Conservation (phyloP, 257 asterid species). For the Salvia rosmarinus region DNA sequence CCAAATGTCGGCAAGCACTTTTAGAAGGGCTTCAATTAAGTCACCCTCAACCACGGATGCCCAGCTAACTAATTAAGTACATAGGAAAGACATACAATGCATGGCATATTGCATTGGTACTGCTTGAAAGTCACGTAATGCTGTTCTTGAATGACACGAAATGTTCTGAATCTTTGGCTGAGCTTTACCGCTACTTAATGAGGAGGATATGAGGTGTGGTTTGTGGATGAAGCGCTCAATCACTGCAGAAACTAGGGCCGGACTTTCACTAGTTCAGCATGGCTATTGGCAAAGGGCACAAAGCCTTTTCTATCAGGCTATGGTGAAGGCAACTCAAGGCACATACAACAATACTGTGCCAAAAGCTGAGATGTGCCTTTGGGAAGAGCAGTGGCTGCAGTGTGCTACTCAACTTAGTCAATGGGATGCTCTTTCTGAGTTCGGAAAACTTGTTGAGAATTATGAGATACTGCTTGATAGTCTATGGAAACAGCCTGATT, state of each 20-base stretch:
- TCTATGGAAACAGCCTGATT: conserved; percentile 99
- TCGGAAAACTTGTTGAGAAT: conserved; percentile 90
- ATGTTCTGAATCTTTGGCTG: conserved; percentile 98
- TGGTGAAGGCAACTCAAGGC: conserved; percentile 99
- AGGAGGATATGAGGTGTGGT: conserved; percentile 99
- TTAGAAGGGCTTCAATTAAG: conserved; percentile 97
- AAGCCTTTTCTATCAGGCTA: conserved; percentile 94
- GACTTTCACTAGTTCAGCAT: conserved; percentile 98
- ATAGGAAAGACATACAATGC: conserved; percentile 99
- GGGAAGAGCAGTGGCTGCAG: conserved; percentile 99
- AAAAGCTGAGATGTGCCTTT: conserved; percentile 99
- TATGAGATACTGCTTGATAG: conserved; percentile 92
- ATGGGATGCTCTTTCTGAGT: conserved; percentile 95
- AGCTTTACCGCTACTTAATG: conserved; percentile 96
- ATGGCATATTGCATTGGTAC: conserved; percentile 89
- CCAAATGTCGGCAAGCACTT: conserved; percentile 99
- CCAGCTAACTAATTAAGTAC: conserved; percentile 93
- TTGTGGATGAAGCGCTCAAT: conserved; percentile 94
- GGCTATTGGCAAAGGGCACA: conserved; percentile 99
- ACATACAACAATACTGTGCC: conserved; percentile 95
- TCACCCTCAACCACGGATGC: conserved; percentile 99
- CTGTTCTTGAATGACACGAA: conserved; percentile 86
- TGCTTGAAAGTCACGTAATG: conserved; percentile 98
- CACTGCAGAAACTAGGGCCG: conserved; percentile 93
- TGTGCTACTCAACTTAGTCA: conserved; percentile 97